These are phyloP conservation scores for Calocybe indica DNA, from an alignment of 768 basidiomycete genomes.

Conservation along the genomic window DNA sequence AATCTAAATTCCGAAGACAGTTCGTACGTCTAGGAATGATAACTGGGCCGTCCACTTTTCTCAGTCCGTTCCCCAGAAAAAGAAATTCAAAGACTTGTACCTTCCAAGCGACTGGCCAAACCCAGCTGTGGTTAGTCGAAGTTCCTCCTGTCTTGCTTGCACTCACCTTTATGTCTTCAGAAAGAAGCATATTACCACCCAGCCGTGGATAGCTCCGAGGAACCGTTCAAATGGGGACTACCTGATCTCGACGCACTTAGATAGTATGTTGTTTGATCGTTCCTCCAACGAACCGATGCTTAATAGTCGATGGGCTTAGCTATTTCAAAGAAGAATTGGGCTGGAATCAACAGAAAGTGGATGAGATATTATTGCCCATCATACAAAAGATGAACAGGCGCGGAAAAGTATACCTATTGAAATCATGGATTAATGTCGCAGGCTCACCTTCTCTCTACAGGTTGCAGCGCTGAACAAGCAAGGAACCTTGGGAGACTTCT, in stretches of 20 bases:
- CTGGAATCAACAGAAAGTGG: slow-evolving; percentile 80
- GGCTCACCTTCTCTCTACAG: slow-evolving; percentile 22
- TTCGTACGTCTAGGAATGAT: slow-evolving; percentile 53
- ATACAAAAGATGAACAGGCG: slow-evolving; percentile 86
- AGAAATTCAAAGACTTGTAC: slow-evolving; percentile 80
- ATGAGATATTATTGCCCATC: slow-evolving; percentile 87
- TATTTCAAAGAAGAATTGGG: slow-evolving; percentile 74
- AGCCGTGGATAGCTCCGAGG: slow-evolving; percentile 83
- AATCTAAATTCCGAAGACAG: slow-evolving; percentile 71
- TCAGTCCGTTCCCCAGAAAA: slow-evolving; percentile 54
- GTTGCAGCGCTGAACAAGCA: slow-evolving; percentile 68
- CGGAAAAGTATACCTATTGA: slow-evolving; percentile 46
- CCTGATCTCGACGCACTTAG: slow-evolving; percentile 94
- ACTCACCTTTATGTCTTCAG: slow-evolving; percentile 30
- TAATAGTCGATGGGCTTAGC: slow-evolving; percentile 24
- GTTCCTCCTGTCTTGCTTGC: neutral
- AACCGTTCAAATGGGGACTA: slow-evolving; percentile 94
- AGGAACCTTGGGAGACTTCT: slow-evolving; percentile 67
- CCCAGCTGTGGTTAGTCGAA: slow-evolving; percentile 67
- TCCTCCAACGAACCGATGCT: neutral
- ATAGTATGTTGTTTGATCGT: slow-evolving; percentile 38
- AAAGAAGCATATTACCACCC: slow-evolving; percentile 93
- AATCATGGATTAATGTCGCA: neutral
- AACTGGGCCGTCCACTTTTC: neutral
- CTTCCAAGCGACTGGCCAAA: slow-evolving; percentile 87